Conservation (phyloP, 495 filamentous ascomycete species). For the Penicillium lagena region DNA sequence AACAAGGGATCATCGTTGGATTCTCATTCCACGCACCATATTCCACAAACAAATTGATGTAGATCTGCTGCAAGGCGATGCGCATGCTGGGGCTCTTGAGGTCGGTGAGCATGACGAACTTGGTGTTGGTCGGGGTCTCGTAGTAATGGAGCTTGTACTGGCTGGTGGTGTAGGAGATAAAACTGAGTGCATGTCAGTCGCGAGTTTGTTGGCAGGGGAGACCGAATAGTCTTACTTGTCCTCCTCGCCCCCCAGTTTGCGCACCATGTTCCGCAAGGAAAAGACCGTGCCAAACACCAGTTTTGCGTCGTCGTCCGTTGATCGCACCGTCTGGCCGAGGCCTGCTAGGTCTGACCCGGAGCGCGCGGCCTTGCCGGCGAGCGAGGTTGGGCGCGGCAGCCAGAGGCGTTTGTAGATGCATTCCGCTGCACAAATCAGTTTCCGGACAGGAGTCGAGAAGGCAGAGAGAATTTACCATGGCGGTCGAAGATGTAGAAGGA, state of each 20-base stretch:
- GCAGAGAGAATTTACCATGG: slow-evolving; percentile 62
- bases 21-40: slow-evolving; percentile 54
- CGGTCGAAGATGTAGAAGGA: slow-evolving; percentile 99
- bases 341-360: slow-evolving; percentile 24
- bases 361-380: slow-evolving; percentile 32
- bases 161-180: slow-evolving; percentile 80
- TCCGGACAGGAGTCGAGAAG: neutral
- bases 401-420: slow-evolving; percentile 93
- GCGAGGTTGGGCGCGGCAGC: slow-evolving; percentile 45
- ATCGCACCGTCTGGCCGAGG: slow-evolving; percentile 43
- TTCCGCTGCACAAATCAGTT: slow-evolving; percentile 55
- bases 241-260: slow-evolving; percentile 84
- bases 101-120: slow-evolving; percentile 96
- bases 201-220: neutral
- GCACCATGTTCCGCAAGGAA: slow-evolving; percentile 92
- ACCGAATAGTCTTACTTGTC: slow-evolving; percentile 50
- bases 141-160: slow-evolving; percentile 99
- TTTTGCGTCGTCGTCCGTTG: slow-evolving; percentile 84
- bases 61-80: slow-evolving; percentile 93
- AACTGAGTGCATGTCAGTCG: slow-evolving; percentile 40
- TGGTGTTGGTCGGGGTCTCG: slow-evolving; percentile 91
- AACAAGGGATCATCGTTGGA: neutral
- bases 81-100: slow-evolving; percentile 82
- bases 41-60: slow-evolving; percentile 95
- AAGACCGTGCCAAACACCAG: slow-evolving; percentile 96